Conservation (phyloP, 192 early-diverging fungal species). For the Backusella tuberculispora region DNA sequence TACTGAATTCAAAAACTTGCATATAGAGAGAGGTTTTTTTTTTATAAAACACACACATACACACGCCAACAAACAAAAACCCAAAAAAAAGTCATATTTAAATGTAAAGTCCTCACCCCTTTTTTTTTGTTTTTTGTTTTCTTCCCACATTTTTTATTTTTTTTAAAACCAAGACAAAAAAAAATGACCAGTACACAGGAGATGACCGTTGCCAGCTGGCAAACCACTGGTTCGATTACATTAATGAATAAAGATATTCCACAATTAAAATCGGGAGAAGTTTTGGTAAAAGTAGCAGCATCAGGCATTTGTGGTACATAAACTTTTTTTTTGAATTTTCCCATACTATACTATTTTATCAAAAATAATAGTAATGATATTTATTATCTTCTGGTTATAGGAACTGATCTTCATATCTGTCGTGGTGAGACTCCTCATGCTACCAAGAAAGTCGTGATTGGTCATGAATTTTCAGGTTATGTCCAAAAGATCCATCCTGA, state of each 20-base stretch:
- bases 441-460: slow-evolving; percentile 45
- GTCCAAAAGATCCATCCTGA: slow-evolving; percentile 47
- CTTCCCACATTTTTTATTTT: neutral
- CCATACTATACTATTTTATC: neutral
- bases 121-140: neutral
- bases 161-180: neutral
- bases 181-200: neutral
- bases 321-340: neutral
- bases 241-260: slow-evolving; percentile 46
- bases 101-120: neutral
- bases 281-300: slow-evolving; percentile 53
- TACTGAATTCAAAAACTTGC: neutral
- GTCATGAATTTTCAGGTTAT: slow-evolving; percentile 56
- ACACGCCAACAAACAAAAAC: no score
- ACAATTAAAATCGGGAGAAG: slow-evolving; percentile 39
- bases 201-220: slow-evolving; percentile 48
- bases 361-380: neutral
- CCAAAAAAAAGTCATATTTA: slow-evolving; percentile 19
- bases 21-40: neutral
- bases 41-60: neutral
- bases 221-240: slow-evolving; percentile 44
- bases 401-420: slow-evolving; percentile 59
- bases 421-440: slow-evolving; percentile 59
- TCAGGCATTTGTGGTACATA: slow-evolving; percentile 53
- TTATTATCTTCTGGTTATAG: slow-evolving; percentile 14